phyloP scores from a whole-genome alignment of 306 rosid genomes.

The Quercus gilva region DNA sequence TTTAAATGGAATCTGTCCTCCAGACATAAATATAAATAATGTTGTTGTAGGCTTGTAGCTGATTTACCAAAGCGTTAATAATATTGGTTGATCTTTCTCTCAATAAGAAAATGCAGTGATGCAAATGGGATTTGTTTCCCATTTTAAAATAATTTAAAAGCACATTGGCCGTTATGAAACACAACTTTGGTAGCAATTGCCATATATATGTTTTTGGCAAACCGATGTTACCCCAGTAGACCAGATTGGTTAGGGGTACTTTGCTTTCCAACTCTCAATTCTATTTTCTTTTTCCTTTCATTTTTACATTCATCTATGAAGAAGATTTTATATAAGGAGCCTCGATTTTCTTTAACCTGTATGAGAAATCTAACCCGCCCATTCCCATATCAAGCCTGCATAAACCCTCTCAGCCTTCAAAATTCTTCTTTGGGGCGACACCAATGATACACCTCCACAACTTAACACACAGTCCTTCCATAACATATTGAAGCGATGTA shows the following conservation, averaged over 20 bases:
- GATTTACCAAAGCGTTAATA: too few species aligned
- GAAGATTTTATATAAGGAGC: conserved; percentile 17
- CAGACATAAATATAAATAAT: too few species aligned
- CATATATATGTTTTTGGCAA: conserved; percentile 24
- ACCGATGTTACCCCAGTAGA: conserved; percentile 28
- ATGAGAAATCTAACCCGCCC: conserved; percentile 28
- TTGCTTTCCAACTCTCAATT: conserved; percentile 21
- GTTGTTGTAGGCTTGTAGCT: too few species aligned
- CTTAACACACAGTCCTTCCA: conserved; percentile 89
- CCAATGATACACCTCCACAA: conserved; percentile 34
- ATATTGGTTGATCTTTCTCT: too few species aligned
- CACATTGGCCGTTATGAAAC: conserved; percentile 20
- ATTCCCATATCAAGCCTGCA: conserved; percentile 21
- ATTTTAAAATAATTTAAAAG: conserved; percentile 33
- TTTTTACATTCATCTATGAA: conserved; percentile 27
- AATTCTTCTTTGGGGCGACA: conserved; percentile 26
- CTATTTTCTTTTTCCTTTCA: conserved; percentile 19
- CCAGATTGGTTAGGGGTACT: conserved; percentile 27
- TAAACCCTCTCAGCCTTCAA: conserved; percentile 22
- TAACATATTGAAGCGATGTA: conserved; percentile 89
- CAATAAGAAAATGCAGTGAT: too few species aligned
- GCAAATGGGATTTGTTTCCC: conserved; percentile 32
- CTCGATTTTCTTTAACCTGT: conserved; percentile 17
- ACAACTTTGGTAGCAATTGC: conserved; percentile 29
- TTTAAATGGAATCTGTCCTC: too few species aligned